Conservation (phyloP, 1,284 basidiomycete species). For the Pyrrhoderma lamaoense region DNA sequence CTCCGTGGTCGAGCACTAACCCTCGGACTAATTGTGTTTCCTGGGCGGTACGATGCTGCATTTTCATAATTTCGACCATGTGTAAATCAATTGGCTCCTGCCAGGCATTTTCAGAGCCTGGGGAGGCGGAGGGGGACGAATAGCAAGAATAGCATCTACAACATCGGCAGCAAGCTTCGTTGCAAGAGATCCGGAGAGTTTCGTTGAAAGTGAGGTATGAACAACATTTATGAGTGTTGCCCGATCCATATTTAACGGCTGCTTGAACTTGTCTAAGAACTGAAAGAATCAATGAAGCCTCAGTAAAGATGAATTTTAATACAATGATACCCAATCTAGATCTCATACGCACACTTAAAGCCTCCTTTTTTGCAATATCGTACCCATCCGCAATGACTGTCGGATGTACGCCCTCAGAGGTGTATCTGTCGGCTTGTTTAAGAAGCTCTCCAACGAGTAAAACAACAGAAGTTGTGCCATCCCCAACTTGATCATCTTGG, state of each 20-base stretch:
- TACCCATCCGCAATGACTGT: slow-evolving; percentile 94
- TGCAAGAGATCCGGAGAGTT: slow-evolving; percentile 80
- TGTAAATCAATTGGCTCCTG: slow-evolving; percentile 93
- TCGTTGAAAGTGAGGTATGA: slow-evolving; percentile 91
- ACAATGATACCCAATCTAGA: neutral
- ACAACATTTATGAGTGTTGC: slow-evolving; percentile 90
- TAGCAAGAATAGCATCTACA: slow-evolving; percentile 92
- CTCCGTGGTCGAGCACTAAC: slow-evolving; percentile 93
- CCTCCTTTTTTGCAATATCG: slow-evolving; percentile 96
- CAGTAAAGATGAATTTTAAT: neutral
- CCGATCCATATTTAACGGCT: slow-evolving; percentile 71
- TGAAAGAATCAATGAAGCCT: slow-evolving; percentile 28
- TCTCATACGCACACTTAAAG: slow-evolving; percentile 59
- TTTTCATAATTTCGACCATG: slow-evolving; percentile 99
- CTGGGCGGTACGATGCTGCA: slow-evolving; percentile 98
- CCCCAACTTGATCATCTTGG: slow-evolving; percentile 98
- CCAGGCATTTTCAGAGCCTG: slow-evolving; percentile 52
- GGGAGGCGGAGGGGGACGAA: slow-evolving; percentile 64
- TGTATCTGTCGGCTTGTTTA: slow-evolving; percentile 97
- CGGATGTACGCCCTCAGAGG: slow-evolving; percentile 97
- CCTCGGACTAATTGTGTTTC: slow-evolving; percentile 98
- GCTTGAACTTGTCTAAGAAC: slow-evolving; percentile 92
- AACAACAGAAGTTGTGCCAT: slow-evolving; percentile 97
- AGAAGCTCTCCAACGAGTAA: slow-evolving; percentile 95
- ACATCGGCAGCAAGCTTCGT: slow-evolving; percentile 87